Conservation (phyloP, 2,329 filamentous ascomycete species). For the Aspergillus fumigatus region DNA sequence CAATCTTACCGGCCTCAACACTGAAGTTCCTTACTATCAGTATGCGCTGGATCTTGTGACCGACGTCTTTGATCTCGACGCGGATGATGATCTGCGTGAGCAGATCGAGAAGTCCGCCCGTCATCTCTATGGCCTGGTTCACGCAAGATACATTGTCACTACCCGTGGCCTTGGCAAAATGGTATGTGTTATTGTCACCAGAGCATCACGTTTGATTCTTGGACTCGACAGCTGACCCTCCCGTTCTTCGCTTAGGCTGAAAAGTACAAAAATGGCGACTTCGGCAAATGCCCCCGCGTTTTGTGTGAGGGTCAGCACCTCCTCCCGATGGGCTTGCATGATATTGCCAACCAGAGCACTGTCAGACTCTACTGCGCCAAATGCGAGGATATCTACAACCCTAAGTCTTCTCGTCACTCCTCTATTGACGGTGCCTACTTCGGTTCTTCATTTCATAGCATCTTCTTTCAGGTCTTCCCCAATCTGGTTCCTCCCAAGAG, state of each 20-base stretch:
- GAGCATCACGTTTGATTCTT: background rate
- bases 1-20: conserved; percentile 94
- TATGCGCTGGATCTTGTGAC: conserved; percentile 97
- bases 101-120: conserved; percentile 96
- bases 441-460: conserved; percentile 96
- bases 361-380: conserved; percentile 97
- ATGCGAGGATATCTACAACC: conserved; percentile 98
- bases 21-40: conserved; percentile 97
- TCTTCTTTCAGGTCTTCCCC: conserved; percentile 97
- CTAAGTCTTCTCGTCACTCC: conserved; percentile 92
- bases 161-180: conserved; percentile 92
- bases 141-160: conserved; percentile 94
- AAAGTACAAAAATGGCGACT: conserved; percentile 97
- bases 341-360: conserved; percentile 78
- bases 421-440: conserved; percentile 98
- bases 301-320: conserved; percentile 91
- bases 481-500: conserved; percentile 83
- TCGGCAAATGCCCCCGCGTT: conserved; percentile 95
- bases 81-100: conserved; percentile 96
- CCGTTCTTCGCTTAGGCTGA: conserved; percentile 62
- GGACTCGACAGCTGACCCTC: conserved; percentile 2
- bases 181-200: conserved; percentile 53
- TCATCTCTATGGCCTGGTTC: conserved; percentile 92
- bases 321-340: conserved; percentile 89
- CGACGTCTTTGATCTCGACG: conserved; percentile 97